phyloP scores from a whole-genome alignment of 257 asterid species.

The Solanum etuberosum region DNA sequence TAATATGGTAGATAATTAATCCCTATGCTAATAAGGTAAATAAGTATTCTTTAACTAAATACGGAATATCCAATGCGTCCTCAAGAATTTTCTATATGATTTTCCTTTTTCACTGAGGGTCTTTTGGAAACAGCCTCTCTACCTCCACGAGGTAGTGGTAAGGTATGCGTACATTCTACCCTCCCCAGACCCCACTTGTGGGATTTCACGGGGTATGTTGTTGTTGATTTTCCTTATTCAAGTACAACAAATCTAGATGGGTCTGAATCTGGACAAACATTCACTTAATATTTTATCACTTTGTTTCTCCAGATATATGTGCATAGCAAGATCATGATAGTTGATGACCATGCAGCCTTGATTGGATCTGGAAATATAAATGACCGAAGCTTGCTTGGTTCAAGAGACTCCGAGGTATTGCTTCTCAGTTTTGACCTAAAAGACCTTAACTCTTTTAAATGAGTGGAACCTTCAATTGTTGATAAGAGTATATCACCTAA shows the following conservation, averaged over 20 bases:
- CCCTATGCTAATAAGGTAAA: neutral
- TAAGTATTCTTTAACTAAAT: neutral
- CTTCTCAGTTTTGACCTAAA: neutral
- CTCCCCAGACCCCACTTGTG: neutral
- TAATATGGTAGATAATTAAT: neutral
- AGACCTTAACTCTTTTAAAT: neutral
- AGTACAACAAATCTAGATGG: neutral
- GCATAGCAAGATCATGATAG: slow-evolving; percentile 95
- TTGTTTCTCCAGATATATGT: slow-evolving; percentile 55
- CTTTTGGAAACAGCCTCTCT: neutral
- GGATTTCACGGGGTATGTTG: neutral
- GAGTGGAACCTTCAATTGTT: neutral
- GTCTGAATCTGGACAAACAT: neutral
- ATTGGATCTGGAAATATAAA: slow-evolving; percentile 91
- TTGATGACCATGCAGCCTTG: slow-evolving; percentile 65
- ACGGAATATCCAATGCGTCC: neutral
- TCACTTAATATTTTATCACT: neutral
- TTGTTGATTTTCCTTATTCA: neutral
- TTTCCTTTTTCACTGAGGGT: neutral
- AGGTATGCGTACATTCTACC: neutral
- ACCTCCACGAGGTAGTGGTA: neutral
- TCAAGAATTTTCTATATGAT: neutral
- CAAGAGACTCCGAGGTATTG: slow-evolving; percentile 94
- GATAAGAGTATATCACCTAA: neutral
- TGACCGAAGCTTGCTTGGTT: slow-evolving; percentile 93